A percentile compares a stretch with the other conserved stretches of the same genome.
Evolutionary conservation across 768 basidiomycete genomes (phyloP).

Genomic region (Lactarius trivialis): DNA sequence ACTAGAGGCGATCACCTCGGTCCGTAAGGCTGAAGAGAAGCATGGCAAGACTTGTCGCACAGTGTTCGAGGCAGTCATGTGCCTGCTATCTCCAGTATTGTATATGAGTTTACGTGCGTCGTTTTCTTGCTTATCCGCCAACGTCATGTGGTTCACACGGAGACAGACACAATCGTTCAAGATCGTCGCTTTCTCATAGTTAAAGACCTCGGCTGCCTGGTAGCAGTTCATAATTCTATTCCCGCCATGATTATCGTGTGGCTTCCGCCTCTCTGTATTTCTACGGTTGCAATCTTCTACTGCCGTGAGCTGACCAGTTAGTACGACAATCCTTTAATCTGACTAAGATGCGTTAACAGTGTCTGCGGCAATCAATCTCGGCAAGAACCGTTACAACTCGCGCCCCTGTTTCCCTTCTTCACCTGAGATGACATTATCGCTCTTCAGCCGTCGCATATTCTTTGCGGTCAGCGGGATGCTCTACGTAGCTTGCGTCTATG

Average conservation of each 20-base stretch:
- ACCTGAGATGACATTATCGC: constrained; percentile 14
- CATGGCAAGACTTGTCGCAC: neutral
- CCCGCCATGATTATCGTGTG: constrained; percentile 21
- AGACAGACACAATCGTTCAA: constrained; percentile 21
- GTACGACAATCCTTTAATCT: neutral
- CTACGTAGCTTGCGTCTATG: constrained; percentile 13
- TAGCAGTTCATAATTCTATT: constrained; percentile 18
- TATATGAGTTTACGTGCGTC: constrained; percentile 23
- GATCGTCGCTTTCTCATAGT: constrained; percentile 21
- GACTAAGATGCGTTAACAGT: constrained; percentile 4
- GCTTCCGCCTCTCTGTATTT: constrained; percentile 21
- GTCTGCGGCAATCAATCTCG: constrained; percentile 15
- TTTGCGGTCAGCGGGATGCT: constrained; percentile 17
- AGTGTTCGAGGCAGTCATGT: constrained; percentile 12
- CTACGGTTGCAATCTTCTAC: constrained; percentile 13
- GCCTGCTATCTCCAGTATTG: constrained; percentile 16
- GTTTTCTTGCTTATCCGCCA: neutral
- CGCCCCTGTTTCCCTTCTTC: constrained; percentile 8
- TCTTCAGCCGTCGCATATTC: constrained; percentile 15
- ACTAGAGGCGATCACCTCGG: constrained; percentile 19
- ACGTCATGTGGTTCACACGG: neutral
- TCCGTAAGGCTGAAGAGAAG: neutral
- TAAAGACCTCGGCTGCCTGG: constrained; percentile 22
- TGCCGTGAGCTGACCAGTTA: constrained; percentile 13
- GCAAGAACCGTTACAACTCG: constrained; percentile 15